Percentiles rank a stretch among this genome's conserved stretches.
Evolutionary conservation across 106 monocot genomes (phyloP).

Genomic region (Cymbidium sinense): DNA sequence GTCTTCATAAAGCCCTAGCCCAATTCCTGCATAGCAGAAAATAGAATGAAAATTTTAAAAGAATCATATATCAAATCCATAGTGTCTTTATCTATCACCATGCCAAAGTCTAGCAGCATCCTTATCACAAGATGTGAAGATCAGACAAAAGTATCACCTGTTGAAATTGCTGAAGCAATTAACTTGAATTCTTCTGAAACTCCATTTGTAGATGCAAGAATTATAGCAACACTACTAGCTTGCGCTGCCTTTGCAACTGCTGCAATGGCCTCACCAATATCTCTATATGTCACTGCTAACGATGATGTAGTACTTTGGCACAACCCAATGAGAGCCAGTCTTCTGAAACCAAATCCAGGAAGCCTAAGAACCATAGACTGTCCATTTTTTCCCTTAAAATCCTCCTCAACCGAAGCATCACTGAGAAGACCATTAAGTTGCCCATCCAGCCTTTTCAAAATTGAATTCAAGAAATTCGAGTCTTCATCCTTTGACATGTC

Average conservation of each 20-base stretch:
- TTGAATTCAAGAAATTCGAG: conserved; percentile 48
- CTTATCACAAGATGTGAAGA: background rate
- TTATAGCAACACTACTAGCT: conserved; percentile 49
- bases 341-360: conserved; percentile 52
- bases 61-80: background rate
- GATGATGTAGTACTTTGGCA: conserved; percentile 20
- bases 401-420: conserved; percentile 54
- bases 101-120: background rate
- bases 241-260: conserved; percentile 51
- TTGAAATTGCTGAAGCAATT: conserved; percentile 43
- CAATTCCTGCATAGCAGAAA: conserved; percentile 28
- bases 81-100: background rate
- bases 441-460: conserved; percentile 53
- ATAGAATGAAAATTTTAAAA: background rate
- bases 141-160: conserved; percentile 21
- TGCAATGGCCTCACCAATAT: conserved; percentile 60
- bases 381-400: conserved; percentile 66
- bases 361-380: conserved; percentile 60
- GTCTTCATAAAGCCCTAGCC: conserved; percentile 66
- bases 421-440: conserved; percentile 47
- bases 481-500: conserved; percentile 50
- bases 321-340: conserved; percentile 53
- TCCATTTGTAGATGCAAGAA: conserved; percentile 39
- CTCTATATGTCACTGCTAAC: conserved; percentile 18
- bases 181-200: conserved; percentile 38